phyloP scores from a whole-genome alignment of 345 rosid species.

The Limnanthes douglasii region DNA sequence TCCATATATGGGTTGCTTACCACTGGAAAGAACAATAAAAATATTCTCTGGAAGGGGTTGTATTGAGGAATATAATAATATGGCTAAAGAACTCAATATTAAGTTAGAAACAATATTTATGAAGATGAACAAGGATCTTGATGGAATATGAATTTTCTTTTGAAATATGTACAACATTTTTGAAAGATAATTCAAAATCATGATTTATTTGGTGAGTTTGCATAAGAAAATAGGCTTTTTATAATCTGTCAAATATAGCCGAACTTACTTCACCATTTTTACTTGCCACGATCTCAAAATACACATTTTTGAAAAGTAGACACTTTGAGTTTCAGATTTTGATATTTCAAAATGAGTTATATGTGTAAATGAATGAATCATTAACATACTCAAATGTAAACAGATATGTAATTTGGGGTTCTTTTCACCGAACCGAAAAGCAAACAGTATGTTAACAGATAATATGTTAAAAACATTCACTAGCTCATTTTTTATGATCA shows the following conservation, averaged over 20 bases:
- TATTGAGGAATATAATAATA: conserved; percentile 38
- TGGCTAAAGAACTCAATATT: conserved; percentile 42
- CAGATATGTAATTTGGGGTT: conserved; percentile 47
- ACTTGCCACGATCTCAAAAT: conserved; percentile 3
- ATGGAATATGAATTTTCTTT: conserved; percentile 27
- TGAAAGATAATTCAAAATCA: conserved; percentile 36
- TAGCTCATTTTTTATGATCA: conserved; percentile 21
- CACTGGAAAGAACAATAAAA: conserved; percentile 62
- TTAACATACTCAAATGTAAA: conserved; percentile 48
- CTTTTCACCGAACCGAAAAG: conserved; percentile 65
- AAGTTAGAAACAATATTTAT: conserved; percentile 19
- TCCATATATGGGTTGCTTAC: conserved; percentile 80
- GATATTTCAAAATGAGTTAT: conserved; percentile 51
- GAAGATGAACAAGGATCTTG: conserved; percentile 28
- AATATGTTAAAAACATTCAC: conserved; percentile 18
- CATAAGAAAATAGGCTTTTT: not conserved
- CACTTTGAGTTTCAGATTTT: conserved; percentile 52
- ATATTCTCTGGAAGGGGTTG: conserved; percentile 29
- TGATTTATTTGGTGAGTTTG: conserved; percentile 33
- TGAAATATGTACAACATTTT: conserved; percentile 27
- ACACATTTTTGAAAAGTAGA: conserved; percentile 42
- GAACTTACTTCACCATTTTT: not conserved
- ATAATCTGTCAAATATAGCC: not conserved
- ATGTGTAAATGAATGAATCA: conserved; percentile 31
- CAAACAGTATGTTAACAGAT: conserved; percentile 23